Evolutionary conservation across 768 basidiomycete genomes (phyloP).

Genomic region (Tricholoma matsutake): DNA sequence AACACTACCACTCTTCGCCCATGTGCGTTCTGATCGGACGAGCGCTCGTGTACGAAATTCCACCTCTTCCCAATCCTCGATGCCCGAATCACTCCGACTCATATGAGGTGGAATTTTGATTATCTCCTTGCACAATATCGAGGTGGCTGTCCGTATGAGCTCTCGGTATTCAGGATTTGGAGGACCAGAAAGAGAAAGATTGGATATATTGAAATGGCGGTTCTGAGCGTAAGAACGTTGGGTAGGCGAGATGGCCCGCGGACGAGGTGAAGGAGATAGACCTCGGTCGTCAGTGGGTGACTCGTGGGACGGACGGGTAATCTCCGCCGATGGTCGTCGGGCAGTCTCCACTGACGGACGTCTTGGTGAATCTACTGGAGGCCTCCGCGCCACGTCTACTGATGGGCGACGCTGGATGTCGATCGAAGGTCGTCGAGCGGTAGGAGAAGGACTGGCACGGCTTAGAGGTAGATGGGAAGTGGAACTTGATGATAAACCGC

Average conservation of each 20-base stretch:
- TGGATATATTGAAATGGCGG: conserved; percentile 57
- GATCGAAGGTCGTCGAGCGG: conserved; percentile 33
- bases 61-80: conserved; percentile 71
- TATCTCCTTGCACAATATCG: conserved; percentile 65
- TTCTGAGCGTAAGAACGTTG: conserved; percentile 51
- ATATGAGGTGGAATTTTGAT: conserved; percentile 57
- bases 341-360: conserved; percentile 21
- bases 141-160: conserved; percentile 60
- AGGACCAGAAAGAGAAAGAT: conserved; percentile 47
- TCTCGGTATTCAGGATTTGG: conserved; percentile 63
- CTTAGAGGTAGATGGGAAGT: conserved; percentile 49
- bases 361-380: conserved; percentile 26
- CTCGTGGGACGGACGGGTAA: conserved; percentile 23
- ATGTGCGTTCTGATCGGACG: conserved; percentile 68
- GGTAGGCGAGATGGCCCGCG: conserved; percentile 43
- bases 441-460: conserved; percentile 30
- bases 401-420: conserved; percentile 36
- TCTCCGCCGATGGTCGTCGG: conserved; percentile 38
- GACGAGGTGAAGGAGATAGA: conserved; percentile 44
- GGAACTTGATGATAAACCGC: conserved; percentile 46
- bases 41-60: conserved; percentile 62
- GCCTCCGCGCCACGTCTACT: conserved; percentile 31
- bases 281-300: conserved; percentile 25
- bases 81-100: conserved; percentile 44
- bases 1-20: conserved; percentile 59